Evolutionary conservation across 495 filamentous ascomycete genomes (phyloP), one percentile per base, ranked within the genome.

Genomic region (Articulospora tetracladia): DNA sequence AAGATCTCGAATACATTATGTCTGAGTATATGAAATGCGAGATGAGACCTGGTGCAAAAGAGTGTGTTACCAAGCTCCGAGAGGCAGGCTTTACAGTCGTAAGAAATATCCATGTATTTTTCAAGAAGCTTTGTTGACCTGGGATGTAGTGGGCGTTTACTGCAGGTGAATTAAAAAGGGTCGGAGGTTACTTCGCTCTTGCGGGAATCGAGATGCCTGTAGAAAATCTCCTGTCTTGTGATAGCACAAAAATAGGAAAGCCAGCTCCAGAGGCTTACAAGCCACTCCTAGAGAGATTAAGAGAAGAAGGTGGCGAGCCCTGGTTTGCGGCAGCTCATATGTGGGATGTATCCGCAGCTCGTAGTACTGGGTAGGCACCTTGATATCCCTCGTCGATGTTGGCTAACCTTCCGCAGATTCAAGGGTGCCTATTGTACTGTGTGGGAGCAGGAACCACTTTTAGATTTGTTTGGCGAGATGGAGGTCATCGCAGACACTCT

Each of bases 191-290:
- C 44, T 77, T 79, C 55, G 59, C 67, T 26, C 60, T 66, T 11
- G 66, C 41, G 0, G 71, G 71, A 1, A 58, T 76, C 6, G 68
- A 74, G 7, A 70, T 79, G 69, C 71, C 74, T 8, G 22, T 54
- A 27, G 73, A 75, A 60, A 76, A 76, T 57, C 61, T 79, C 24
- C 63, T 77, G 10, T 34, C 30, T 17, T 79, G 76, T 57, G 74
- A 76, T 52, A 62, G 57, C 12, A 28, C 27, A 0, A 69, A 70
- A 0, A 30, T 74, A 12, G 70, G 68, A 23, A 75, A 76, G 60
- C 73, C 74, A 0, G 69, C 70, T 0, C 41, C 72, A 19, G 68
- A 47, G 10, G 68, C 71, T 1, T 77, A 77, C 59, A 53, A 53
- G 46, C 62, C 68, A 23, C 58, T 64, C 12, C 24, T 62, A 13